Percentiles rank a stretch among this genome's conserved stretches.
phyloP scores from a whole-genome alignment of 2,329 filamentous ascomycete genomes.

The Niveomyces coronatus region DNA sequence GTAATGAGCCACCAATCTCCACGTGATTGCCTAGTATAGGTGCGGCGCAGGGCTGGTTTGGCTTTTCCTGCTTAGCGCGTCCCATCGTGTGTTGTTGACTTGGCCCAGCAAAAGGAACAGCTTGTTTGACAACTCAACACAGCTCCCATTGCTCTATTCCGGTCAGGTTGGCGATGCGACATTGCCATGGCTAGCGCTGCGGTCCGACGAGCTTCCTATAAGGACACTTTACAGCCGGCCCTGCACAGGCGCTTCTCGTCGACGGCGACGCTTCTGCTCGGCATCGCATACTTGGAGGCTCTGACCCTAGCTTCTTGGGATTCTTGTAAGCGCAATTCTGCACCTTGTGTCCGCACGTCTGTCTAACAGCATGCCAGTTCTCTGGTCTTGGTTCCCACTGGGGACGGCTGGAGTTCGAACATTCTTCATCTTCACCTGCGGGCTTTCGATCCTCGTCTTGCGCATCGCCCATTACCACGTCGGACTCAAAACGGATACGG shows the following conservation, averaged over 20 bases:
- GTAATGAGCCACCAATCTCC: no score
- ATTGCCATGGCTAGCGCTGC: slow-evolving; percentile 40
- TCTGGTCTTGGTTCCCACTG: slow-evolving; percentile 83
- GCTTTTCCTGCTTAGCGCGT: slow-evolving; percentile 11
- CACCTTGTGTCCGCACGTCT: slow-evolving; percentile 7
- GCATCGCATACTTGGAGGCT: slow-evolving; percentile 63
- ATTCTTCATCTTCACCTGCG: slow-evolving; percentile 63
- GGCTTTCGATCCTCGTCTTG: slow-evolving; percentile 69
- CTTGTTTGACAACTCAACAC: background rate
- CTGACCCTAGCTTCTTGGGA: slow-evolving; percentile 59
- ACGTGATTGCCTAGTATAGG: slow-evolving; percentile 10
- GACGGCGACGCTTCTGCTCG: slow-evolving; percentile 59
- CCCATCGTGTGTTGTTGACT: slow-evolving; percentile 7
- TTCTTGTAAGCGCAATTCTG: slow-evolving; percentile 47
- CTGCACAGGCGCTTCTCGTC: slow-evolving; percentile 79
- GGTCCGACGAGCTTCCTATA: slow-evolving; percentile 56
- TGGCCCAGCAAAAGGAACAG: background rate
- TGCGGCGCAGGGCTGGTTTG: background rate
- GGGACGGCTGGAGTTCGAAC: slow-evolving; percentile 66
- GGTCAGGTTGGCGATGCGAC: slow-evolving; percentile 29
- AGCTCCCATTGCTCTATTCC: slow-evolving; percentile 18
- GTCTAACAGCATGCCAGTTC: slow-evolving; percentile 36
- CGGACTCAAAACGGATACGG: slow-evolving; percentile 57
- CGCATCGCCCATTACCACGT: slow-evolving; percentile 77
- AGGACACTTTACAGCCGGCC: slow-evolving; percentile 83